phyloP scores from a whole-genome alignment of 1,139 yeast genomes.

The Hemisphaericaspora subhashii region DNA sequence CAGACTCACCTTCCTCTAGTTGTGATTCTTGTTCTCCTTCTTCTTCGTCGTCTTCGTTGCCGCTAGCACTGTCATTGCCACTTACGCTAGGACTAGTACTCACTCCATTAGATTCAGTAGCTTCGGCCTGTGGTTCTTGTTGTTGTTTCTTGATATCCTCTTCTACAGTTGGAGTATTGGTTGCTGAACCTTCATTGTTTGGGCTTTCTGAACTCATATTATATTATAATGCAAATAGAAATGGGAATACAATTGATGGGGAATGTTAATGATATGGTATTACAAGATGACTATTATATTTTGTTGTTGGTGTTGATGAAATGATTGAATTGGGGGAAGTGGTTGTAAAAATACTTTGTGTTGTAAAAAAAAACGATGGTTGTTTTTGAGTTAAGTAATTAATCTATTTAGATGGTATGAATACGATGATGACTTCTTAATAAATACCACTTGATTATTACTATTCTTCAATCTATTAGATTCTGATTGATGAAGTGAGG shows the following conservation, averaged over 20 bases:
- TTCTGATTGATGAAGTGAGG: too few relatives aligned
- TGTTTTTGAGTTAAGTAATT: not conserved
- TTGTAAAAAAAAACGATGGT: not conserved
- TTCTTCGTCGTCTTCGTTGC: conserved; percentile 3
- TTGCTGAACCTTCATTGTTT: not conserved
- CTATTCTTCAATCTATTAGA: too few relatives aligned
- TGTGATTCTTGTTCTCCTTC: conserved; percentile 6
- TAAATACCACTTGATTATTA: too few relatives aligned
- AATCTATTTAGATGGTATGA: too few relatives aligned
- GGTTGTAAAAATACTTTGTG: not conserved
- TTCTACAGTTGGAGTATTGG: not conserved
- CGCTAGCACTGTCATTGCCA: not conserved
- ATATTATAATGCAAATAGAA: not conserved
- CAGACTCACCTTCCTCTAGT: conserved; percentile 6
- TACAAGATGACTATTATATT: too few relatives aligned
- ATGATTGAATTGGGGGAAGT: not conserved
- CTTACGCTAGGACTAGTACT: not conserved
- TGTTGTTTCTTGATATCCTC: not conserved
- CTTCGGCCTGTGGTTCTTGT: not conserved
- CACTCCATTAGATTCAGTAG: not conserved
- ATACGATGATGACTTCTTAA: too few relatives aligned
- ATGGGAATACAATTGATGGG: too few relatives aligned
- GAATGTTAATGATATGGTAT: too few relatives aligned
- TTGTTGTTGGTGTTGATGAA: too few relatives aligned
- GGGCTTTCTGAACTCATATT: conserved; percentile 3